A percentile compares a stretch with the other conserved stretches of the same genome.
These are phyloP conservation scores for Medakamo hakoo DNA, from an alignment of 139 green algal species.

Conservation along the genomic window DNA sequence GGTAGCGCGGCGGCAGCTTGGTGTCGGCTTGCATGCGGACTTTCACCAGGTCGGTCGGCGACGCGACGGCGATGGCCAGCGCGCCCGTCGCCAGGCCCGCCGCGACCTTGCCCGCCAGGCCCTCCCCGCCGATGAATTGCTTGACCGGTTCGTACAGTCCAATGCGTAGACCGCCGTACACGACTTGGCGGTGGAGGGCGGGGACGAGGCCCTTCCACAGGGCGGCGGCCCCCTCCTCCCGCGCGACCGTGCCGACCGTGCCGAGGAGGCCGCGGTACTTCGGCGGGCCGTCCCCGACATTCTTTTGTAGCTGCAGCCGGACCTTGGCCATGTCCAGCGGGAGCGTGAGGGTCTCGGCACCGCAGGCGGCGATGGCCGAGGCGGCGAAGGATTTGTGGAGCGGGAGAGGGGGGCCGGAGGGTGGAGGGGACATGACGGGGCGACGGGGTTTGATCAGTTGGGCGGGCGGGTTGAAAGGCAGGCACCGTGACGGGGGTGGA, in stretches of 20 bases:
- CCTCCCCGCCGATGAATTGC: conserved; percentile 60
- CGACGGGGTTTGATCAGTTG: too few species aligned
- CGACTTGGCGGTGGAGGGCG: conserved; percentile 81
- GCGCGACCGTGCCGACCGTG: conserved; percentile 72
- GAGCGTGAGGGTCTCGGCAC: conserved; percentile 55
- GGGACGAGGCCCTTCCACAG: conserved; percentile 92
- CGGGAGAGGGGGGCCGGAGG: conserved; percentile 2
- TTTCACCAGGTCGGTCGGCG: conserved; percentile 94
- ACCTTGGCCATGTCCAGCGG: conserved; percentile 96
- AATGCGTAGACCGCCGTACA: conserved; percentile 93
- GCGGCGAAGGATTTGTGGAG: conserved; percentile 33
- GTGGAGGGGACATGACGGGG: background rate
- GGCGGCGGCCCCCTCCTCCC: conserved; percentile 69
- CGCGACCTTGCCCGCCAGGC: conserved; percentile 78
- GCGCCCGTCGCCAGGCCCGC: conserved; percentile 81
- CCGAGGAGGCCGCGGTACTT: conserved; percentile 81
- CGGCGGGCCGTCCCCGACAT: conserved; percentile 8
- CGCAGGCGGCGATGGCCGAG: conserved; percentile 59
- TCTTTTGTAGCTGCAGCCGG: conserved; percentile 74
- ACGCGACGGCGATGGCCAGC: conserved; percentile 72
- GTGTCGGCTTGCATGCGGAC: conserved; percentile 88
- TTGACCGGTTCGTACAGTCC: conserved; percentile 96
- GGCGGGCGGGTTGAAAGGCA: too few species aligned
- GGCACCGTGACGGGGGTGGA: too few species aligned
- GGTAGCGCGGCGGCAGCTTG: conserved; percentile 67